Base-by-base conservation (phyloP, 2,329 filamentous ascomycete species). In the Ophiostoma fasciatum region DNA sequence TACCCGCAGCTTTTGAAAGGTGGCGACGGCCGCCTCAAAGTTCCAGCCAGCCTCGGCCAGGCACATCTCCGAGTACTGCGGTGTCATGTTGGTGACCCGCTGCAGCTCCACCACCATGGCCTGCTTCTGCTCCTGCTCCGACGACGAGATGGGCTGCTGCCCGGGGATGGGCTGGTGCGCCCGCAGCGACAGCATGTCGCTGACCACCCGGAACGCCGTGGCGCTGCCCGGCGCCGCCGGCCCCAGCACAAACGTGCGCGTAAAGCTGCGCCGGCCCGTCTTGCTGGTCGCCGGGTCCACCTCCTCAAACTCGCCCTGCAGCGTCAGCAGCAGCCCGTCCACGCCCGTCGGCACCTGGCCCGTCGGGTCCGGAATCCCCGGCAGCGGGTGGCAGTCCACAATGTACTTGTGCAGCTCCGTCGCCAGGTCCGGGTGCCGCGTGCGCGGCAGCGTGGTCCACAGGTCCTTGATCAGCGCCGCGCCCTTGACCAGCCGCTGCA, bases 221-320 rank as follows among this genome's bases (percentile, higher is more conserved):
- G 66, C 62, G 13, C 35, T 23, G 5, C 74, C 66, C 1, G 74
- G 71, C 23, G 66, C 67, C 22, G 81, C 82, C 1, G 84, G 83
- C 0, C 82, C 82, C 14, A 93, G 65, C 28, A 87, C 62, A 51
- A 92, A 84, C 1, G 74, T 80, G 34, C 85, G 75, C 36, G 85
- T 83, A 55, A 93, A 93, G 53, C 79, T 84, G 41, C 84, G 76
- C 46, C 76, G 72, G 26, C 73, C 65, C 29, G 68, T 68, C 30
- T 69, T 65, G 32, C 66, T 62, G 17, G 65, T 68, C 13, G 57
- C 56, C 4, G 60, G 54, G 45, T 81, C 71, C 14, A 77, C 61
- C 51, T 94, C 85, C 33, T 88, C 76, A 41, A 84, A 92, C 49
- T 88, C 81, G 43, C 84, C 82, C 48, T 90, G 81, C n/a, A 88